Percentiles rank a stretch among this genome's conserved stretches.
These are phyloP conservation scores for Fusarium temperatum DNA, from an alignment of 2,329 filamentous ascomycete genomes.

Conservation along the genomic window DNA sequence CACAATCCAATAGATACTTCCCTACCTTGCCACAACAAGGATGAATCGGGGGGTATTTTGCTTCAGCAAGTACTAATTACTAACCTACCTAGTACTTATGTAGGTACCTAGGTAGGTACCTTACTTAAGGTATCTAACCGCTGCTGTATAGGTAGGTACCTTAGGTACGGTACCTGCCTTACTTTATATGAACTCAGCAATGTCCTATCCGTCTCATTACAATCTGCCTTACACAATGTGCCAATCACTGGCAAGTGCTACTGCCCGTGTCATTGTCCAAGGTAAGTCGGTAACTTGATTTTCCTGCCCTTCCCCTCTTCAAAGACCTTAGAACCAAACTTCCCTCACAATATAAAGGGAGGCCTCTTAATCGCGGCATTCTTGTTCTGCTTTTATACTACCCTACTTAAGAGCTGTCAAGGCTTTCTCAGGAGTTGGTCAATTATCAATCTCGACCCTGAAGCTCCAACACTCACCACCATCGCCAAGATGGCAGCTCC, in stretches of 20 bases:
- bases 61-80: not conserved
- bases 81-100: too few relatives aligned
- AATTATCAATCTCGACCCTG: not conserved
- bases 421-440: not conserved
- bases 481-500: conserved; percentile 30
- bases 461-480: conserved; percentile 3
- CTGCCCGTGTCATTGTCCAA: not conserved
- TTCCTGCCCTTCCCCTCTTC: not conserved
- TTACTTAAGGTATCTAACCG: not conserved
- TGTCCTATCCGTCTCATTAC: not conserved
- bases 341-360: not conserved
- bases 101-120: not conserved
- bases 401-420: not conserved
- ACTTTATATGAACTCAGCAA: not conserved
- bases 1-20: not conserved
- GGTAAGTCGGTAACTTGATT: not conserved
- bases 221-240: not conserved
- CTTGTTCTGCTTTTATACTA: not conserved
- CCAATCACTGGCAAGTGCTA: not conserved
- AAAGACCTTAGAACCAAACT: not conserved
- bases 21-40: not conserved
- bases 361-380: not conserved
- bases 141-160: not conserved
- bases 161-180: not conserved
- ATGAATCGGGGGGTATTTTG: not conserved